Conservation (phyloP, 139 green algal species). For the Tetradesmus obliquus region DNA sequence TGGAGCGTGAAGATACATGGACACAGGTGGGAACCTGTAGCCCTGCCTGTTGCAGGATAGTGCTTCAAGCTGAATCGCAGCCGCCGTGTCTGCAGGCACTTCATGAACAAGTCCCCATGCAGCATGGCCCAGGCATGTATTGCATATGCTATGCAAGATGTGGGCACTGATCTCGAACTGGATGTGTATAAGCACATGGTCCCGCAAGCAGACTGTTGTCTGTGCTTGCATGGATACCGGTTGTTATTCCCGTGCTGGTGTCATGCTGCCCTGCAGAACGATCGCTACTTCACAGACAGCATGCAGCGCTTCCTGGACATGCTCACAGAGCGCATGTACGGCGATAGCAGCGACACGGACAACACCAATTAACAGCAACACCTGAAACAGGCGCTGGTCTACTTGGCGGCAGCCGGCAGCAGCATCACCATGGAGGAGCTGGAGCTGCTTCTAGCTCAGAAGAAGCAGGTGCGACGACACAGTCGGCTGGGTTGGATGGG, state of each 20-base stretch:
- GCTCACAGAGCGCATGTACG: neutral
- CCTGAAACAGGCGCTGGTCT: neutral
- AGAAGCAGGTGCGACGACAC: neutral
- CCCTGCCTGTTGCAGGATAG: too few relatives aligned
- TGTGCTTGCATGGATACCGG: too few relatives aligned
- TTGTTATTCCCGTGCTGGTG: too few relatives aligned
- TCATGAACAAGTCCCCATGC: too few relatives aligned
- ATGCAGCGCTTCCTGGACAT: constrained; percentile 1
- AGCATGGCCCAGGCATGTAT: too few relatives aligned
- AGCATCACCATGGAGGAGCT: neutral
- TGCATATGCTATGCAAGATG: too few relatives aligned
- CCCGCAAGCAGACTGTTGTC: too few relatives aligned
- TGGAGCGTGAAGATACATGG: constrained; percentile 8
- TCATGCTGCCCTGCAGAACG: neutral
- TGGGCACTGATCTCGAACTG: too few relatives aligned
- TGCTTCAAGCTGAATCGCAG: neutral
- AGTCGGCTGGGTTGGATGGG: too few relatives aligned
- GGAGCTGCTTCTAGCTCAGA: neutral
- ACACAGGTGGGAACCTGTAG: neutral
- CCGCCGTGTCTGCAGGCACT: too few relatives aligned
- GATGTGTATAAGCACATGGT: too few relatives aligned
- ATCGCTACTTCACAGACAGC: neutral
- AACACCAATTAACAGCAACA: neutral
- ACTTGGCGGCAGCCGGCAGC: too few relatives aligned
- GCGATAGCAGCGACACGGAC: neutral